These are phyloP conservation scores for Scenedesmus sp. DNA, from an alignment of 163 green algal species.

Conservation along the genomic window DNA sequence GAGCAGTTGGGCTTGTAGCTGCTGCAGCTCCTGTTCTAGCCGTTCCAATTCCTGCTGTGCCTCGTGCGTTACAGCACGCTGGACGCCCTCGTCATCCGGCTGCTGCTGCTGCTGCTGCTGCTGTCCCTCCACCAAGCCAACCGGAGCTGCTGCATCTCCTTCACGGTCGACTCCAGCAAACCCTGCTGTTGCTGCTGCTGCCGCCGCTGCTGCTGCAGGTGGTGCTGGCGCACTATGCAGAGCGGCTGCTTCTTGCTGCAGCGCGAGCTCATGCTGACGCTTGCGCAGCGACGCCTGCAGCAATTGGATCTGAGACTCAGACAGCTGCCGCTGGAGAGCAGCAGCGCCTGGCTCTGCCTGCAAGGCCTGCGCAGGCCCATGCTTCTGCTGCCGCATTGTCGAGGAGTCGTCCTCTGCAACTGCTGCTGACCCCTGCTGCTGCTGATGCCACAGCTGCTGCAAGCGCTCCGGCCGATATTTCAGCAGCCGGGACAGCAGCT, in stretches of 20 bases:
- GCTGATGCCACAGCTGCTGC: background rate
- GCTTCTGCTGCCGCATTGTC: background rate
- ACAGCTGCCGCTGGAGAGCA: background rate
- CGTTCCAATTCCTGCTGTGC: background rate
- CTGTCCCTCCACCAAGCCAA: too few relatives aligned
- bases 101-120: conserved; percentile 17
- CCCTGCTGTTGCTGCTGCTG: background rate
- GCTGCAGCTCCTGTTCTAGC: background rate
- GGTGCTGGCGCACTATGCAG: background rate
- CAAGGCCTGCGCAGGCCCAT: background rate
- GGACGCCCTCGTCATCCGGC: background rate
- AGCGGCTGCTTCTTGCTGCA: background rate
- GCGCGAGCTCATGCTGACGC: background rate
- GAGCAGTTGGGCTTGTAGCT: background rate
- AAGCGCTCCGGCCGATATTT: background rate
- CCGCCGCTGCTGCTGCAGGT: too few relatives aligned
- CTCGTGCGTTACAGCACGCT: background rate
- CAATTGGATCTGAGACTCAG: background rate
- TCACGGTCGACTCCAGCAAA: background rate
- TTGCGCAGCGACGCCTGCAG: conserved; percentile 10
- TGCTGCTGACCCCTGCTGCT: background rate
- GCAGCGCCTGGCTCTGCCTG: background rate
- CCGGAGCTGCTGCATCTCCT: background rate
- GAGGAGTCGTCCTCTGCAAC: background rate
- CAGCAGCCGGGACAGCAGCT: conserved; percentile 10